These are phyloP conservation scores for Cairneyella variabilis DNA, from an alignment of 495 filamentous ascomycete genomes.

Conservation along the genomic window DNA sequence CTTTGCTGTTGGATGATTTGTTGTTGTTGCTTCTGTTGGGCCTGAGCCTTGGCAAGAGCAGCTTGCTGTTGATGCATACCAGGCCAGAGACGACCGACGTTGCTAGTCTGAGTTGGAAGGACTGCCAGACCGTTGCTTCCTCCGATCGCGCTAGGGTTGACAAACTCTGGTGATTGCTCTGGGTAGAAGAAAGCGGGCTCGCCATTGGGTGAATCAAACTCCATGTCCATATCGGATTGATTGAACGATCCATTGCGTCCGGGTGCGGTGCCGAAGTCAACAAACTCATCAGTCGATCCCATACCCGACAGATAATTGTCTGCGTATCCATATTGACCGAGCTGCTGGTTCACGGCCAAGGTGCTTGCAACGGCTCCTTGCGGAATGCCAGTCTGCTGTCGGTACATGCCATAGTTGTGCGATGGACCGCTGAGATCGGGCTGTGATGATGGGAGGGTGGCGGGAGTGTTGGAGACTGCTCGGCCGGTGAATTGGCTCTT, in stretches of 20 bases:
- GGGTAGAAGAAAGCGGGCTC: constrained; percentile 45
- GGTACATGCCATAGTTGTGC: constrained; percentile 87
- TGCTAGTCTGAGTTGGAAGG: constrained; percentile 45
- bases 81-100: constrained; percentile 71
- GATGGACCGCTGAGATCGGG: constrained; percentile 72
- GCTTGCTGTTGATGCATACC: constrained; percentile 92
- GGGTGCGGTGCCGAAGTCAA: constrained; percentile 58
- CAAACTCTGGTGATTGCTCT: constrained; percentile 40
- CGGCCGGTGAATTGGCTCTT: constrained; percentile 26
- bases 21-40: constrained; percentile 60
- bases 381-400: constrained; percentile 86
- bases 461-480: constrained; percentile 30
- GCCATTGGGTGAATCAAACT: constrained; percentile 51
- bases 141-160: constrained; percentile 69
- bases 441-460: constrained; percentile 38
- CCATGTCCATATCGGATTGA: constrained; percentile 59
- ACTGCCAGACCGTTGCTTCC: constrained; percentile 34
- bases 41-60: constrained; percentile 70
- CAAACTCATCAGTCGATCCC: constrained; percentile 42
- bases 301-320: constrained; percentile 51
- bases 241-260: constrained; percentile 33
- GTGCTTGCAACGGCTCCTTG: constrained; percentile 71
- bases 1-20: constrained; percentile 59
- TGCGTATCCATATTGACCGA: constrained; percentile 45
- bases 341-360: constrained; percentile 61